Evolutionary conservation across 495 filamentous ascomycete genomes (phyloP).

Genomic region (Halenospora varia): DNA sequence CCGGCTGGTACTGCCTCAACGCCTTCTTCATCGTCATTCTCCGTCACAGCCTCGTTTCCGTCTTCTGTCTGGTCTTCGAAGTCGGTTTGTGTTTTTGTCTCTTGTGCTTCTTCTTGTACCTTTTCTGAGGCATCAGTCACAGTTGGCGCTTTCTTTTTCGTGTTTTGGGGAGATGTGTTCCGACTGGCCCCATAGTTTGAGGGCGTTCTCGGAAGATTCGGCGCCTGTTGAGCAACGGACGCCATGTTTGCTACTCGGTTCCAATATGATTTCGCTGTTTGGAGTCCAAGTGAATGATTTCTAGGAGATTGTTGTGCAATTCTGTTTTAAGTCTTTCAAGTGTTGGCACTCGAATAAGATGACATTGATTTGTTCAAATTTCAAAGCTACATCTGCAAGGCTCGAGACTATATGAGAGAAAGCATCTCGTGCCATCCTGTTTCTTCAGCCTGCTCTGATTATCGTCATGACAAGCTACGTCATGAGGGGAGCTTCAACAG

Average conservation of each 20-base stretch:
- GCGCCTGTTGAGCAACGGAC: slow-evolving; percentile 8
- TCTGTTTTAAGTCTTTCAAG: neutral
- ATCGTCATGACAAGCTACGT: neutral
- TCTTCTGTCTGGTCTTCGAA: neutral
- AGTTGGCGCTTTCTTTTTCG: neutral
- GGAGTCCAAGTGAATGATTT: neutral
- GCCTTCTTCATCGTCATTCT: slow-evolving; percentile 19
- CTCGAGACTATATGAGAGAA: neutral
- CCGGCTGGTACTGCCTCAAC: slow-evolving; percentile 10
- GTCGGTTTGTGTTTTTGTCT: neutral
- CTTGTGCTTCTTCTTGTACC: slow-evolving; percentile 3
- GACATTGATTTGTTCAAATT: neutral
- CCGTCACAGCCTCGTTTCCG: slow-evolving; percentile 12
- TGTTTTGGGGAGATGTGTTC: neutral
- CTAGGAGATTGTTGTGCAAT: neutral
- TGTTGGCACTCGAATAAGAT: neutral
- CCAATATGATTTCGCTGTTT: neutral
- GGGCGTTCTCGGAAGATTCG: slow-evolving; percentile 5
- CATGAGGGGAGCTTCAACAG: neutral
- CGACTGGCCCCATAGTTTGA: neutral
- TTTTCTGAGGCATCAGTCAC: slow-evolving; percentile 2
- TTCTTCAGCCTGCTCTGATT: neutral
- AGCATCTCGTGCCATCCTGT: neutral
- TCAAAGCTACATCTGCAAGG: neutral
- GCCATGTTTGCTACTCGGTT: slow-evolving; percentile 14